Conservation (phyloP, 306 rosid genomes). For the Rosa persica region DNA sequence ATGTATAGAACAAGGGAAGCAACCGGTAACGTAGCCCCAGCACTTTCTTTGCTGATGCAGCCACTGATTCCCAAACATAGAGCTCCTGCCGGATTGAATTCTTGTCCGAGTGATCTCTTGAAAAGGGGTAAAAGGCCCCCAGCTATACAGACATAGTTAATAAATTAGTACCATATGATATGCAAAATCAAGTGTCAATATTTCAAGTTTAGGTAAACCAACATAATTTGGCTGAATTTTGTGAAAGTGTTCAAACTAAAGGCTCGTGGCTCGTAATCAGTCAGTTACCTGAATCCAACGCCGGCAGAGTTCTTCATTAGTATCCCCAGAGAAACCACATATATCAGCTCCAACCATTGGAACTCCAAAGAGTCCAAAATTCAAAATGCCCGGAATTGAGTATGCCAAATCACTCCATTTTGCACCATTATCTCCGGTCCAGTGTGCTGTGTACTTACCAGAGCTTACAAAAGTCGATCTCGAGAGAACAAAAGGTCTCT, state of each 20-base stretch:
- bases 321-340: constrained; percentile 65
- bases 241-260: neutral
- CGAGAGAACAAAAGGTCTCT: constrained; percentile 76
- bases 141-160: constrained; percentile 35
- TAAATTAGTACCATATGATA: neutral
- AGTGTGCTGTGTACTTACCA: constrained; percentile 84
- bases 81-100: constrained; percentile 60
- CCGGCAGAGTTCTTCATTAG: constrained; percentile 81
- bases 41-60: constrained; percentile 73
- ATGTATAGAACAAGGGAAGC: constrained; percentile 80
- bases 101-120: constrained; percentile 73
- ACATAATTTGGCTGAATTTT: neutral
- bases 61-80: constrained; percentile 86
- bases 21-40: constrained; percentile 77
- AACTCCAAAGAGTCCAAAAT: constrained; percentile 80
- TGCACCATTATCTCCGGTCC: constrained; percentile 95
- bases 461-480: constrained; percentile 90
- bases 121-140: constrained; percentile 89
- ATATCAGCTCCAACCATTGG: constrained; percentile 97
- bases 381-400: constrained; percentile 64
- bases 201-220: neutral
- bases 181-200: neutral
- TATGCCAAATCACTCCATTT: constrained; percentile 80
- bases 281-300: constrained; percentile 90
- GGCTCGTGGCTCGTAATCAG: neutral